Percentiles rank a stretch among this genome's conserved stretches.
These are phyloP conservation scores for Colletotrichum navitas DNA, from an alignment of 2,329 filamentous ascomycete genomes.

Conservation along the genomic window DNA sequence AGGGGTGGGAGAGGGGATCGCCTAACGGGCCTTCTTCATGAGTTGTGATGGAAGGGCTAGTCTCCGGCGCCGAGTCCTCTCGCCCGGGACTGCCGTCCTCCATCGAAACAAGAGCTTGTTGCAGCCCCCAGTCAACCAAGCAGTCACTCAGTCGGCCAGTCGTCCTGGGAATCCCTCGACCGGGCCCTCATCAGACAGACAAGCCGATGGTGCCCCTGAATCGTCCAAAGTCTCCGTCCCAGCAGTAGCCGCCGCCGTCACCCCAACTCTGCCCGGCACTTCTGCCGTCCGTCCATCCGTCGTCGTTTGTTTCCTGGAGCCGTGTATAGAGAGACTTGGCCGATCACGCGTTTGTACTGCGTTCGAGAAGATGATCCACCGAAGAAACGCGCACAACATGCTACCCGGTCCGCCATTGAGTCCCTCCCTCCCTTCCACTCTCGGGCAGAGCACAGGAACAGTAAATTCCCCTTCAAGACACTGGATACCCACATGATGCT, in stretches of 20 bases:
- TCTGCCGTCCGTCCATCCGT: conserved; percentile 4
- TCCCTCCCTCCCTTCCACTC: not conserved
- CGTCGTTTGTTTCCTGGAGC: conserved; percentile 12
- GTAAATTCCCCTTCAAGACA: not conserved
- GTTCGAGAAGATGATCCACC: not conserved
- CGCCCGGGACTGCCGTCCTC: not conserved
- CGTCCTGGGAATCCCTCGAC: not conserved
- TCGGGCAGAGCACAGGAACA: not conserved
- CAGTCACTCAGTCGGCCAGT: not conserved
- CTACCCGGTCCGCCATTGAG: not conserved
- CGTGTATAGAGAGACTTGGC: not conserved
- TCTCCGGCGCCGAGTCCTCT: conserved; percentile 12
- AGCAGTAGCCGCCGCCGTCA: conserved; percentile 29
- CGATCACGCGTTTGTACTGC: not conserved
- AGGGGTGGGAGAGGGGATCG: not conserved
- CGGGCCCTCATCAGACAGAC: not conserved
- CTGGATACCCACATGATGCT: not conserved
- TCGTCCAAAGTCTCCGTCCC: conserved; percentile 28
- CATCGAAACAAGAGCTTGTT: conserved; percentile 5
- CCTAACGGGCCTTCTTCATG: conserved; percentile 11
- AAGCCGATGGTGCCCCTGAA: not conserved
- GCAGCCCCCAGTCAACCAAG: not conserved
- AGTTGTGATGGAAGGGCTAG: conserved; percentile 4
- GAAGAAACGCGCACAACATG: not conserved
- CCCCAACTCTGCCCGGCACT: conserved; percentile 11